Evolutionary conservation across 2,329 filamentous ascomycete species (phyloP).

Genomic region (Ascocoryne sarcoides): DNA sequence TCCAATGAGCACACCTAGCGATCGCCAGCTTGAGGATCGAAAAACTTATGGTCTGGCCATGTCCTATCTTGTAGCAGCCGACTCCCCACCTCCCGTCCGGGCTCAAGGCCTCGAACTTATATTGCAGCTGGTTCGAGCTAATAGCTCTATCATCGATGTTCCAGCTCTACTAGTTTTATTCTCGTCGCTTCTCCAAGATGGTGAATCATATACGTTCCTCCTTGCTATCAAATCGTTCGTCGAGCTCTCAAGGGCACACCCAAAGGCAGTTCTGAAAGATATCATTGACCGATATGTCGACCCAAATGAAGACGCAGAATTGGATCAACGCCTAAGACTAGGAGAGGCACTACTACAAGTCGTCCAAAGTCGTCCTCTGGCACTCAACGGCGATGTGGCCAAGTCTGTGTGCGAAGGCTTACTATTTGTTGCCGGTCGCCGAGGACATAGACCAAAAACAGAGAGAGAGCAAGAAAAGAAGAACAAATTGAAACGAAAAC

Average conservation of each 20-base stretch:
- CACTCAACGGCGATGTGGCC: constrained; percentile 46
- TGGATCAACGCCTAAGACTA: constrained; percentile 58
- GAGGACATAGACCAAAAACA: constrained; percentile 52
- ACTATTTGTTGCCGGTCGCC: constrained; percentile 55
- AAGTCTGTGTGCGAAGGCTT: constrained; percentile 46
- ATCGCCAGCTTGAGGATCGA: constrained; percentile 46
- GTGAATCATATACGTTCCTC: constrained; percentile 64
- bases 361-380: constrained; percentile 49
- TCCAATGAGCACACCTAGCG: constrained; percentile 27
- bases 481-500: constrained; percentile 39
- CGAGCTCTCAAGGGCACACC: constrained; percentile 52
- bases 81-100: constrained; percentile 58
- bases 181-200: constrained; percentile 53
- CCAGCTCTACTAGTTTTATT: constrained; percentile 54
- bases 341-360: constrained; percentile 60
- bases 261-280: constrained; percentile 51
- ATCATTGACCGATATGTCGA: constrained; percentile 62
- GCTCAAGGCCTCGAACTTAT: constrained; percentile 56
- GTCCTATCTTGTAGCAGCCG: constrained; percentile 51
- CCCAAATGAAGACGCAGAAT: constrained; percentile 43
- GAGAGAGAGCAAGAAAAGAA: constrained; percentile 45
- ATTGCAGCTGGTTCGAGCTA: constrained; percentile 44
- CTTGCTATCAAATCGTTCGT: constrained; percentile 56
- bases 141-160: constrained; percentile 56
- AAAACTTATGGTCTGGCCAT: constrained; percentile 54